phyloP scores from a whole-genome alignment of 495 filamentous ascomycete genomes.

The Aspergillus mulundensis region DNA sequence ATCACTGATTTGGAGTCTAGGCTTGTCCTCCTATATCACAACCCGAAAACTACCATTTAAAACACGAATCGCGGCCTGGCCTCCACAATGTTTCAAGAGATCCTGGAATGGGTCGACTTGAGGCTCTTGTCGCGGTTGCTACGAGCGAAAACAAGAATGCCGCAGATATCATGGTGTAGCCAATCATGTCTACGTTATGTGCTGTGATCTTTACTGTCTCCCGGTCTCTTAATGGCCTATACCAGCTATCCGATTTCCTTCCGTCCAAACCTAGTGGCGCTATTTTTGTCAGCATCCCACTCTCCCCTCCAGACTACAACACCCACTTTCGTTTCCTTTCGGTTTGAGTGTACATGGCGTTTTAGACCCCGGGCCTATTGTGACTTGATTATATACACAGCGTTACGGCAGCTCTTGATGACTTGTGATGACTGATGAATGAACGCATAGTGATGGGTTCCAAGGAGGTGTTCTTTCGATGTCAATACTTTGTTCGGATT shows the following conservation, averaged over 20 bases:
- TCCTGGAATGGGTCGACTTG: constrained; percentile 64
- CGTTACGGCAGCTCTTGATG: constrained; percentile 27
- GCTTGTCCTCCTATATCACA: constrained; percentile 37
- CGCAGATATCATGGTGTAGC: constrained; percentile 38
- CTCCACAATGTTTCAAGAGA: constrained; percentile 26
- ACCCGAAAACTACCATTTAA: constrained; percentile 32
- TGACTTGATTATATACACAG: constrained; percentile 16
- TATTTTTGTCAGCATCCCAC: not conserved
- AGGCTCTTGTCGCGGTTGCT: constrained; percentile 85
- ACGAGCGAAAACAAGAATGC: constrained; percentile 72
- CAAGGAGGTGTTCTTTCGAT: constrained; percentile 20
- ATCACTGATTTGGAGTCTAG: constrained; percentile 41
- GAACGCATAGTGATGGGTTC: constrained; percentile 31
- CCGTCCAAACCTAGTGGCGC: constrained; percentile 3
- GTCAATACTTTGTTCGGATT: constrained; percentile 20
- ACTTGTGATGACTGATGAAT: constrained; percentile 43
- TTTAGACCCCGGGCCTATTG: constrained; percentile 21
- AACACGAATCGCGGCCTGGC: constrained; percentile 31
- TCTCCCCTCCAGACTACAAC: not conserved
- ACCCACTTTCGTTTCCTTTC: constrained; percentile 4
- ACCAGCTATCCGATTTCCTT: not conserved
- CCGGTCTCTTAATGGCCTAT: constrained; percentile 2
- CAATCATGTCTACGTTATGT: not conserved
- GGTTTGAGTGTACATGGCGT: constrained; percentile 15
- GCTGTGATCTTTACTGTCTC: not conserved